Evolutionary conservation across 2,329 filamentous ascomycete species (phyloP).

Genomic region (Trichophyton equinum): DNA sequence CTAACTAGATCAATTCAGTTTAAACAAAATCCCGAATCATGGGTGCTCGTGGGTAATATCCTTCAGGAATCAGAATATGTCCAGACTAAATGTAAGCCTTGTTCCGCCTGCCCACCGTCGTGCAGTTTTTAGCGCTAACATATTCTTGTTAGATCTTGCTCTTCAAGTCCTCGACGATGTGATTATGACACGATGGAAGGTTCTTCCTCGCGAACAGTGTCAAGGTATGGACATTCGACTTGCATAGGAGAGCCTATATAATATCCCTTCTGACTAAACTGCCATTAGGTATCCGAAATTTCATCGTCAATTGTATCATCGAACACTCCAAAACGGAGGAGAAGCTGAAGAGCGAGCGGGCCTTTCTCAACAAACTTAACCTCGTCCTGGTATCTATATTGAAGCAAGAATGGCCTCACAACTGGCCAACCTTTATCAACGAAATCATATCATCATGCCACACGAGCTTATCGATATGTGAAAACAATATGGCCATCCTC

Average conservation of each 20-base stretch:
- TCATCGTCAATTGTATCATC: constrained; percentile 97
- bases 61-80: constrained; percentile 83
- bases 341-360: constrained; percentile 67
- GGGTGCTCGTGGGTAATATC: constrained; percentile 95
- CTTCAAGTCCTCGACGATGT: constrained; percentile 96
- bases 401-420: constrained; percentile 99
- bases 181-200: constrained; percentile 98
- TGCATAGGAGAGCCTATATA: not conserved
- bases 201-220: constrained; percentile 89
- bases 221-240: constrained; percentile 47
- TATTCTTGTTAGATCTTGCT: constrained; percentile 55
- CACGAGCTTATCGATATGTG: constrained; percentile 90
- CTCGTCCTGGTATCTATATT: constrained; percentile 92
- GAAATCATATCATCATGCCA: constrained; percentile 96
- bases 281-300: constrained; percentile 79
- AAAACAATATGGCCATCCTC: constrained; percentile 99
- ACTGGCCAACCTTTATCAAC: constrained; percentile 99
- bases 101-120: not conserved
- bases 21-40: constrained; percentile 97
- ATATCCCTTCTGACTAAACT: not conserved
- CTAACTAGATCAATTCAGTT: constrained; percentile 41
- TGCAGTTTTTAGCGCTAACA: constrained; percentile 14
- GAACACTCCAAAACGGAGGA: constrained; percentile 85
- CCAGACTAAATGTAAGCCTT: constrained; percentile 83
- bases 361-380: constrained; percentile 95